Evolutionary conservation across 441 rosid genomes (phyloP).

Genomic region (Populus hybrid): DNA sequence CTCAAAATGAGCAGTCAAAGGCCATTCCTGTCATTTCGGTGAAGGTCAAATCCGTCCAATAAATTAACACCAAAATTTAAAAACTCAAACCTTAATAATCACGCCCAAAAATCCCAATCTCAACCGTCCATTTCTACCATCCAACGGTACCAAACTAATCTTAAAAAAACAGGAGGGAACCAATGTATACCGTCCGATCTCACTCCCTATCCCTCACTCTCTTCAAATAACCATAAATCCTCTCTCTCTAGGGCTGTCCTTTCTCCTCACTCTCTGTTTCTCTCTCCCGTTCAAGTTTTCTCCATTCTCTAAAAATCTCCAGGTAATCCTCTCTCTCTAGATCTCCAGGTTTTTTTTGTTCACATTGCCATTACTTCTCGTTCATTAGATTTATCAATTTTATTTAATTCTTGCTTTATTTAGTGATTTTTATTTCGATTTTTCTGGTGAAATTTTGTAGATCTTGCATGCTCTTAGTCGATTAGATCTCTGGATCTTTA

Average conservation of each 20-base stretch:
- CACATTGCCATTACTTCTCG: not conserved
- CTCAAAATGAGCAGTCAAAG: constrained; percentile 4
- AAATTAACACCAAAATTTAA: not conserved
- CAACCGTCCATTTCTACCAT: constrained; percentile 2
- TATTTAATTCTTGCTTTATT: too few relatives aligned
- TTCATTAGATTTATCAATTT: not conserved
- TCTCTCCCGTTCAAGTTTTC: not conserved
- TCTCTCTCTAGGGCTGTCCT: not conserved
- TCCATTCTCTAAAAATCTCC: not conserved
- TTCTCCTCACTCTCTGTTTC: not conserved
- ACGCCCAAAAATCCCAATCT: not conserved
- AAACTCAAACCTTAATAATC: not conserved
- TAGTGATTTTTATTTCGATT: not conserved
- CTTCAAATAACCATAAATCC: not conserved
- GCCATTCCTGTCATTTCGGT: constrained; percentile 4
- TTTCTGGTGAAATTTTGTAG: not conserved
- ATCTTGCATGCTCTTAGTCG: not conserved
- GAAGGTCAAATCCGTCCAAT: constrained; percentile 8
- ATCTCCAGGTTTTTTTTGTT: not conserved
- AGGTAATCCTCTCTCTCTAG: not conserved
- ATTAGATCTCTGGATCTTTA: not conserved
- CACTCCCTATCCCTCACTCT: constrained; percentile 1
- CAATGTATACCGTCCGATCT: too few relatives aligned
- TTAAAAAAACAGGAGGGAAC: constrained; percentile 21
- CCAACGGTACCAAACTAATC: constrained; percentile 11